Evolutionary conservation across 1,139 yeast species (phyloP).

Genomic region (Debaryomyces robertsiae): DNA sequence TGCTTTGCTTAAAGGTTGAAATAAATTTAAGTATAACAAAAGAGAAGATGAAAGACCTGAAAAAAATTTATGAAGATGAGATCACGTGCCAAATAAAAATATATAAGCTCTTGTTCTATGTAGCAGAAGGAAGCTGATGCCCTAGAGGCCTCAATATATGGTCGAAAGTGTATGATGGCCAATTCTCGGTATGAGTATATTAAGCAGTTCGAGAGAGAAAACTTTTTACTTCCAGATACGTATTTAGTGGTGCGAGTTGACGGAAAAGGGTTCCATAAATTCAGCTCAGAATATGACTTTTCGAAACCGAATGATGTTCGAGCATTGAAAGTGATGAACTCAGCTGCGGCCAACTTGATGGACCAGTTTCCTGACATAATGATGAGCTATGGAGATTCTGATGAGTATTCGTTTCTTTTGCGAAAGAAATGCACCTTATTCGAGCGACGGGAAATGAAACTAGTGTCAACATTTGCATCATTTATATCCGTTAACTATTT

Average conservation of each 20-base stretch:
- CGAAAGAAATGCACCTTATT: slow-evolving; percentile 63
- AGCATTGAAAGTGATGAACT: slow-evolving; percentile 81
- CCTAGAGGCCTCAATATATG: not conserved
- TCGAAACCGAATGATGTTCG: slow-evolving; percentile 82
- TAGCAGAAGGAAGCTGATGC: too few species aligned
- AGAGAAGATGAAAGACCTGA: slow-evolving; percentile 9
- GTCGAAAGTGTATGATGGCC: slow-evolving; percentile 52
- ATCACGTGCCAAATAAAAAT: slow-evolving; percentile 13
- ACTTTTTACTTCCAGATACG: slow-evolving; percentile 72
- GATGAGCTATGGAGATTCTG: slow-evolving; percentile 92
- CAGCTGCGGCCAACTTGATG: slow-evolving; percentile 71
- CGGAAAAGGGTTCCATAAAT: slow-evolving; percentile 92
- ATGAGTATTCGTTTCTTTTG: slow-evolving; percentile 85
- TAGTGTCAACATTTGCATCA: slow-evolving; percentile 80
- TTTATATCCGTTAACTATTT: slow-evolving; percentile 79
- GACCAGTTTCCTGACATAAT: slow-evolving; percentile 67
- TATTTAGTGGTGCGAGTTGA: slow-evolving; percentile 85
- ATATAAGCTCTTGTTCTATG: too few species aligned
- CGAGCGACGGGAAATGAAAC: slow-evolving; percentile 79
- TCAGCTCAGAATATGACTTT: slow-evolving; percentile 72
- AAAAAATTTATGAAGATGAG: slow-evolving; percentile 16
- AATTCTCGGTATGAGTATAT: slow-evolving; percentile 86
- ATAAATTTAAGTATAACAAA: slow-evolving; percentile 1
- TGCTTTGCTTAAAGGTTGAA: slow-evolving; percentile 3
- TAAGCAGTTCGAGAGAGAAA: slow-evolving; percentile 74